Evolutionary conservation across 371 early-diverging fungal species (phyloP).

Genomic region (Syncephalastrum sp.): DNA sequence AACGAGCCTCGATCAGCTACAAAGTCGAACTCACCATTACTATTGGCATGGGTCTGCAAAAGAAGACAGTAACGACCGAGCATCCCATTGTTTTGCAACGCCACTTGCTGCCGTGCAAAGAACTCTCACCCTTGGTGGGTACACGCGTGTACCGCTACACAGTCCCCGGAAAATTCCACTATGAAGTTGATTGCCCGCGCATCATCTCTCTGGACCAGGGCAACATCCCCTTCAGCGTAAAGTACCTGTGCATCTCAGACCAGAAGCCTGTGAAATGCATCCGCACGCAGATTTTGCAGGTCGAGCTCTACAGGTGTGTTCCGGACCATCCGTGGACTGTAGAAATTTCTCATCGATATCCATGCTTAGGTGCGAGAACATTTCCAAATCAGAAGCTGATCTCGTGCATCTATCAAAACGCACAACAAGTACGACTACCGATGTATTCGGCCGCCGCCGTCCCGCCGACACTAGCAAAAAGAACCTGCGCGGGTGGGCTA

Average conservation of each 20-base stretch:
- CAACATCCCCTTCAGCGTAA: slow-evolving; percentile 30
- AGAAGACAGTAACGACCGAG: slow-evolving; percentile 33
- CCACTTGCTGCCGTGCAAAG: slow-evolving; percentile 34
- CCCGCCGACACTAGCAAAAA: slow-evolving; percentile 10
- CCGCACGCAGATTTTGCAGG: slow-evolving; percentile 33
- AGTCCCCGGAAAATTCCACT: slow-evolving; percentile 43
- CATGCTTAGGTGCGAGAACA: slow-evolving; percentile 25
- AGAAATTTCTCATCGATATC: slow-evolving; percentile 2
- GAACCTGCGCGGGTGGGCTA: slow-evolving; percentile 22
- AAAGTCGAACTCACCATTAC: slow-evolving; percentile 31
- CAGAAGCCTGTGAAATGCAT: slow-evolving; percentile 32
- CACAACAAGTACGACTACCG: slow-evolving; percentile 8
- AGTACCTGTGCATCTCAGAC: slow-evolving; percentile 32
- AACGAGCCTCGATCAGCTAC: slow-evolving; percentile 33
- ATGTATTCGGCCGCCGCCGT: slow-evolving; percentile 11
- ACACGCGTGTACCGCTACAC: slow-evolving; percentile 33
- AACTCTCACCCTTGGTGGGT: slow-evolving; percentile 32
- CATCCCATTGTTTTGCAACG: slow-evolving; percentile 36
- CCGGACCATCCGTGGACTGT: background rate
- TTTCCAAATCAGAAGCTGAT: slow-evolving; percentile 34
- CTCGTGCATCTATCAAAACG: slow-evolving; percentile 15
- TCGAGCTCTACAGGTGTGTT: slow-evolving; percentile 37
- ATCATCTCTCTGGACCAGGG: slow-evolving; percentile 36
- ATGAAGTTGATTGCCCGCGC: slow-evolving; percentile 40
- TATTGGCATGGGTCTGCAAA: slow-evolving; percentile 16